Evolutionary conservation across 768 basidiomycete genomes (phyloP), one percentile per base, ranked within the genome.

Genomic region (Gelatoporia subvermispora): DNA sequence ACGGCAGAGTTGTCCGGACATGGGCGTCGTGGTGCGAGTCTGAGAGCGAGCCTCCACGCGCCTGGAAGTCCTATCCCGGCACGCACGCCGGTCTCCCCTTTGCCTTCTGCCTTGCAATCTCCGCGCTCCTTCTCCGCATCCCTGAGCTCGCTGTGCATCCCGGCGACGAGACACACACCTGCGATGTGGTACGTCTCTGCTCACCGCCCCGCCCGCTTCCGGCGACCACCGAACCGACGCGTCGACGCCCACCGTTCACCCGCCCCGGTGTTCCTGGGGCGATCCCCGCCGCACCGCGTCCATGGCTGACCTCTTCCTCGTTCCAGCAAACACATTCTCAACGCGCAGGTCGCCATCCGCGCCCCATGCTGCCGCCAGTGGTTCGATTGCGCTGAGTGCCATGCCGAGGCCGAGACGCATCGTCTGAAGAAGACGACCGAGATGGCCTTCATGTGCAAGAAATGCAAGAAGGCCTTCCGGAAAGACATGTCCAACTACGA

Each of bases 331-430:
- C 96, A 98, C 63, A 78, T 99, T 52, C 71, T 99, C 43, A 99
- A 99, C 68, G 91, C 90, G 0, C 95, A 98, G 70, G 96, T 96
- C 20, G 79, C 94, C 34, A 90, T 99, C 57, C 86, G 95, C 22
- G 92, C 95, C 4, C 93, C 94, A 3, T 98, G 96, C 69, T 98
- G 96, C 81, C 88, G 90, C 66, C 86, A 84, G 59, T 99, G 95
- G 94, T 98, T 81, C 62, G 96, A 99, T 73, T 98, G 95, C 61
- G 72, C 93, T 2, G 85, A 97, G 70, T 99, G 96, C 65, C 95
- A 99, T 63, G 89, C 81, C 0, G 95, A 96, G 58, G 62, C 74
- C 1, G 79, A 91, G 62, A 80, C 79, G 45, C 95, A 99, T 59
- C 59, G 53, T 2, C 73, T 99, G 24, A 64, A 68, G 7, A 86